Base-by-base conservation (phyloP, 2,329 filamentous ascomycete species). In the Diaporthe sp. region DNA sequence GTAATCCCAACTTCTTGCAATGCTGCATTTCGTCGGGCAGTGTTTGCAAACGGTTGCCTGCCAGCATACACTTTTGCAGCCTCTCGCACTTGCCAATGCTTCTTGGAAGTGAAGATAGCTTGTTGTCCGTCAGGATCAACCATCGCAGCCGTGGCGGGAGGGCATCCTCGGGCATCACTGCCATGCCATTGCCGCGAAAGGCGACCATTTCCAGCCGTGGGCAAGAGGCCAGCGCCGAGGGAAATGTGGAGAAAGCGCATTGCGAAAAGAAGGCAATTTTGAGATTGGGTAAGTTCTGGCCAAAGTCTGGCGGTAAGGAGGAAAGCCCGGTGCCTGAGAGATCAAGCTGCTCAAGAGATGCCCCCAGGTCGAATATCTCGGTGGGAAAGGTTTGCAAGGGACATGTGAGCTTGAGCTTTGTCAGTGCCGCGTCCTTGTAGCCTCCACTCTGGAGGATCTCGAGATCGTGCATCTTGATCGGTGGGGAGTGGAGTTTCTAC, bases 51-150 rank as follows among this genome's bases (percentile, higher is more conserved):
- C 75, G 79, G 77, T 88, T 88, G 19, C 86, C 87, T 1, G 87
- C 84, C n/a, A 89, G 79, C 85, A 88, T 86, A 78, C 87, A 88
- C 79, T 88, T 87, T 77, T 88, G 84, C 6, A 89, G 81, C 15
- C 83, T 82, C 25, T 77, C 76, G 75, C 87, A 89, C 28, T 79
- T 79, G 13, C 86, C 86, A 65, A 88, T 86, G 78, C 82, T 86
- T 25, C 77, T 78, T 0, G 87, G 86, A 10, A 89, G 79, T 10
- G 76, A 72, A 4, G 76, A 75, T 55, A 89, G 83, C 53, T 78
- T 76, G 79, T 89, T 89, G 78, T 86, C 84, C 25, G 87, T 88
- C 17, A 89, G 80, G 71, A 88, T 87, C 53, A 89, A 80, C 85
- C 86, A 88, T n/a, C 86, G 82, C 25, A 89, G 81, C 13, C 79